Evolutionary conservation across 225 moss, liverwort and hornwort species (phyloP).

Genomic region (Physcomitrellopsis africana): DNA sequence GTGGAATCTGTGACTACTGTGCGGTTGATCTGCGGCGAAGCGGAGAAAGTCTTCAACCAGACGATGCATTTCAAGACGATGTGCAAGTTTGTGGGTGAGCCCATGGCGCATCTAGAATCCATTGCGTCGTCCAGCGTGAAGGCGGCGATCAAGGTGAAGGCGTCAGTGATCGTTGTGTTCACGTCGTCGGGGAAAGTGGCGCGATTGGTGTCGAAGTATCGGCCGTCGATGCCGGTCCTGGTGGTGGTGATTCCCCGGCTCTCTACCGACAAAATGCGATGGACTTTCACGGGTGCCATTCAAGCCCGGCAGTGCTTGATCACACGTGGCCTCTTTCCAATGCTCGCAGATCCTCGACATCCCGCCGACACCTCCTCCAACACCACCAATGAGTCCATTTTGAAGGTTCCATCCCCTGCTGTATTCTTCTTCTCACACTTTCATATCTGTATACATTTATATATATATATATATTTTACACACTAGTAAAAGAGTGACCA

Average conservation of each 20-base stretch:
- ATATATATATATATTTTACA: too few species aligned
- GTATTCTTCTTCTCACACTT: too few species aligned
- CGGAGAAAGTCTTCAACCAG: constrained; percentile 66
- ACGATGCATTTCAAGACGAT: constrained; percentile 42
- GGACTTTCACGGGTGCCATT: constrained; percentile 51
- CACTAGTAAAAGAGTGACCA: too few species aligned
- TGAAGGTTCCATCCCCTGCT: constrained; percentile 28
- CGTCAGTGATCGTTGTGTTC: constrained; percentile 58
- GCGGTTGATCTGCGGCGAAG: constrained; percentile 53
- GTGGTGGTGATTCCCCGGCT: constrained; percentile 51
- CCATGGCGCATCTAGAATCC: constrained; percentile 52
- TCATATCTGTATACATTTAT: too few species aligned
- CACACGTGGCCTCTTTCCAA: constrained; percentile 53
- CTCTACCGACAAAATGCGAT: constrained; percentile 51
- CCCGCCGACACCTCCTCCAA: constrained; percentile 46
- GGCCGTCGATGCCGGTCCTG: constrained; percentile 47
- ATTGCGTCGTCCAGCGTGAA: constrained; percentile 59
- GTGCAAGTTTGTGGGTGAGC: constrained; percentile 51
- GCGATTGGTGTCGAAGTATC: constrained; percentile 52
- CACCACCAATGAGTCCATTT: constrained; percentile 73
- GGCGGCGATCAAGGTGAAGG: constrained; percentile 58
- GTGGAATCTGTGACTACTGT: constrained; percentile 49
- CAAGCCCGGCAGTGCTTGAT: constrained; percentile 65
- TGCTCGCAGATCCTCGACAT: constrained; percentile 63
- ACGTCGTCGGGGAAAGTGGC: constrained; percentile 65